phyloP scores from a whole-genome alignment of 1,284 basidiomycete genomes.

The Schizopora paradoxa region DNA sequence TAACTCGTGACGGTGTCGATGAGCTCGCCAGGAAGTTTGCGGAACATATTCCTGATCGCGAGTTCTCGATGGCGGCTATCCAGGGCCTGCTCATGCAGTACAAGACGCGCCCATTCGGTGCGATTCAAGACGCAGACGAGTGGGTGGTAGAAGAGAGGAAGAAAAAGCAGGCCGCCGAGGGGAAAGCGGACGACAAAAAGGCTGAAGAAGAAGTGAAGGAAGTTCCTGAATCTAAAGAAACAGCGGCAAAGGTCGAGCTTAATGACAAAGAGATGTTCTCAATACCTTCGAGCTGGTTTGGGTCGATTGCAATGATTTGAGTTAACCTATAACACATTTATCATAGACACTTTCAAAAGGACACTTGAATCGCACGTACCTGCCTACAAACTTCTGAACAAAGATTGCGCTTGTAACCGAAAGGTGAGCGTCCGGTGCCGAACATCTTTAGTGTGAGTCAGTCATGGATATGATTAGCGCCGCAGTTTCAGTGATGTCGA shows the following conservation, averaged over 20 bases:
- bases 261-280: neutral
- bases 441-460: too few relatives aligned
- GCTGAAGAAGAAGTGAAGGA: neutral
- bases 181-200: neutral
- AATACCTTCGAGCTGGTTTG: too few relatives aligned
- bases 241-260: neutral
- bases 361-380: too few relatives aligned
- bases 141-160: conserved; percentile 44
- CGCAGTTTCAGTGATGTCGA: too few relatives aligned
- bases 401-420: too few relatives aligned
- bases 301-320: too few relatives aligned
- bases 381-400: too few relatives aligned
- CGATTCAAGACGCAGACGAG: conserved; percentile 38
- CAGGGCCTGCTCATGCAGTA: conserved; percentile 73
- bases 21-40: conserved; percentile 55
- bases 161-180: conserved; percentile 5
- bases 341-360: too few relatives aligned
- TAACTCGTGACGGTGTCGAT: conserved; percentile 32
- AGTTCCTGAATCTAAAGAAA: too few relatives aligned
- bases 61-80: conserved; percentile 66
- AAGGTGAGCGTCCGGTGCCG: too few relatives aligned
- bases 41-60: conserved; percentile 53
- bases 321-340: too few relatives aligned
- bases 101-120: conserved; percentile 56
- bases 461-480: too few relatives aligned